A percentile compares a stretch with the other conserved stretches of the same genome.
Evolutionary conservation across 495 filamentous ascomycete species (phyloP).

Genomic region (Annulohypoxylon nitens): DNA sequence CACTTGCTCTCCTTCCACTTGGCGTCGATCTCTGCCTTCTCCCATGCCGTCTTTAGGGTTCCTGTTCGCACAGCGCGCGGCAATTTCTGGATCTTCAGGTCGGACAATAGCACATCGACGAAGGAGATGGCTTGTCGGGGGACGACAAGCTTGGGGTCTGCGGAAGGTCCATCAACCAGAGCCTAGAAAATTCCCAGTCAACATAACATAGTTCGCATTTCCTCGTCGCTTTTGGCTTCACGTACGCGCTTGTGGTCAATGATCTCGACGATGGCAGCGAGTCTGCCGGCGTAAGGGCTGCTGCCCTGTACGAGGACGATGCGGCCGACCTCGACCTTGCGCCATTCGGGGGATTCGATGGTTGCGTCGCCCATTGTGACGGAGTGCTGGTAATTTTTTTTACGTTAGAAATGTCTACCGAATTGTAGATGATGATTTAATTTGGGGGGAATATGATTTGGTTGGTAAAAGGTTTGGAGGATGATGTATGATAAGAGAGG

Average conservation of each 20-base stretch:
- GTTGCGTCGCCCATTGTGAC: constrained; percentile 68
- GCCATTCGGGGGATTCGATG: constrained; percentile 83
- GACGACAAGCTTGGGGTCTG: constrained; percentile 78
- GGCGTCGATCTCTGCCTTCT: constrained; percentile 84
- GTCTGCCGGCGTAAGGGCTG: constrained; percentile 79
- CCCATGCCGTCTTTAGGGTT: constrained; percentile 86
- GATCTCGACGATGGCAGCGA: constrained; percentile 97
- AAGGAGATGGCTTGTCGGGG: constrained; percentile 87
- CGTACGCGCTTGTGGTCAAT: constrained; percentile 99
- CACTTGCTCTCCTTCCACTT: constrained; percentile 90
- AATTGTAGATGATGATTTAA: neutral
- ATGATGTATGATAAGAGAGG: neutral
- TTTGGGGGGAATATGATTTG: neutral
- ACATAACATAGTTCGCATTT: constrained; percentile 29
- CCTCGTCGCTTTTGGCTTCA: constrained; percentile 47
- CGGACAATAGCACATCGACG: constrained; percentile 85
- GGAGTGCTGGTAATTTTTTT: constrained; percentile 34
- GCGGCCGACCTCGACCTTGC: constrained; percentile 96
- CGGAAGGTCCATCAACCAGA: constrained; percentile 92
- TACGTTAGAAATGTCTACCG: constrained; percentile 37
- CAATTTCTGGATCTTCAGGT: constrained; percentile 87
- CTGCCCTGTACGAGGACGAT: constrained; percentile 85
- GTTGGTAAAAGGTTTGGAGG: neutral
- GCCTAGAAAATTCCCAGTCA: constrained; percentile 70
- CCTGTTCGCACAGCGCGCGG: constrained; percentile 87